phyloP scores from a whole-genome alignment of 805 yeast genomes.

The Wickerhamomyces bovis region DNA sequence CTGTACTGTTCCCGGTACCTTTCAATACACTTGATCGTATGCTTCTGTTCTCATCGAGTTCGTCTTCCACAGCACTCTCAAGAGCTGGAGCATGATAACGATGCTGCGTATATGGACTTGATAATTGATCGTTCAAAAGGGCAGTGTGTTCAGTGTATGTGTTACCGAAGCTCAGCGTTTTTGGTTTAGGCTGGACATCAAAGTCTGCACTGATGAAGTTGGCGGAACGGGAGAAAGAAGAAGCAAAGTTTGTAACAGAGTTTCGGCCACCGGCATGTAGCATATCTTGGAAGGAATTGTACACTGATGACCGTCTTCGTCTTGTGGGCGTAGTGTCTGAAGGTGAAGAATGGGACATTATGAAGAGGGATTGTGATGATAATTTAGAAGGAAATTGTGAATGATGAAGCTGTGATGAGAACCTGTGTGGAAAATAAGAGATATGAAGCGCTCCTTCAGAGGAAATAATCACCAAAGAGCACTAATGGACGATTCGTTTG shows the following conservation, averaged over 20 bases:
- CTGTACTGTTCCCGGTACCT: slow-evolving; percentile 44
- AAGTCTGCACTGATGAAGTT: slow-evolving; percentile 24
- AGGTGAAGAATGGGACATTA: background rate
- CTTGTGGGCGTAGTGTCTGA: background rate
- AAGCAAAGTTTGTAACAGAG: slow-evolving; percentile 22
- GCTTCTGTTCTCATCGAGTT: slow-evolving; percentile 8
- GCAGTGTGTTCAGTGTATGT: slow-evolving; percentile 11
- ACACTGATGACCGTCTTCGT: slow-evolving; percentile 16
- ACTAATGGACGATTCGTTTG: too few species aligned
- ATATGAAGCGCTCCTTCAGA: too few species aligned
- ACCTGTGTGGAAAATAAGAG: too few species aligned
- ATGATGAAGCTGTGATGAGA: background rate
- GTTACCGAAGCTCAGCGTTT: slow-evolving; percentile 11
- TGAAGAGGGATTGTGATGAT: background rate
- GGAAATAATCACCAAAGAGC: too few species aligned
- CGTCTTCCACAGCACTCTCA: background rate
- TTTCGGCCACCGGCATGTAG: slow-evolving; percentile 21
- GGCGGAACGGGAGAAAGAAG: slow-evolving; percentile 22
- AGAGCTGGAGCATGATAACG: background rate
- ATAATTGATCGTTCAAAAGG: slow-evolving; percentile 3
- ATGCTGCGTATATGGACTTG: background rate
- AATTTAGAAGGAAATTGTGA: background rate
- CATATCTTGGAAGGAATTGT: slow-evolving; percentile 23
- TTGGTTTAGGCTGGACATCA: slow-evolving; percentile 19
- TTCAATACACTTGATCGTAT: slow-evolving; percentile 11